These are phyloP conservation scores for Quercus suber DNA, from an alignment of 306 rosid genomes.

Conservation along the genomic window DNA sequence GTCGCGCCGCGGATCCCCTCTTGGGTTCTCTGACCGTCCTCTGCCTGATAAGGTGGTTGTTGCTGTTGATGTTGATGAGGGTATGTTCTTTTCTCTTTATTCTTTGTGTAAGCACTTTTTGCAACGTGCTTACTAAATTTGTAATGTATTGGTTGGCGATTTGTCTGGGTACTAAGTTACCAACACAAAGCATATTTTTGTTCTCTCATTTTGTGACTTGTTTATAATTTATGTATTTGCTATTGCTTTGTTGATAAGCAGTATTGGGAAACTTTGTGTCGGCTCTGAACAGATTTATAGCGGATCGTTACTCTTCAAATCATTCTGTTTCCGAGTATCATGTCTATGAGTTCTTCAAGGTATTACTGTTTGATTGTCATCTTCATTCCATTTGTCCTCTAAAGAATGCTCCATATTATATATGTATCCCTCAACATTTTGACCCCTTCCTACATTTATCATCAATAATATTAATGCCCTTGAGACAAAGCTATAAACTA, in stretches of 20 bases:
- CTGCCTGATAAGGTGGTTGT: conserved; percentile 53
- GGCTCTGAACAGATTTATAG: conserved; percentile 86
- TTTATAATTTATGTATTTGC: background rate
- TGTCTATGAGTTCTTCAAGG: conserved; percentile 95
- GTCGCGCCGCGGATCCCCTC: conserved; percentile 22
- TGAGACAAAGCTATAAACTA: background rate
- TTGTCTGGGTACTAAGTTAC: background rate
- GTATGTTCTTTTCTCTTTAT: conserved; percentile 31
- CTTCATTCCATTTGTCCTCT: background rate
- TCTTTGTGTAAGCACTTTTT: background rate
- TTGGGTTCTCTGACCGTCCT: conserved; percentile 32
- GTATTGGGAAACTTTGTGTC: conserved; percentile 90
- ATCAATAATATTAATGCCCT: background rate
- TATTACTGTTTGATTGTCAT: conserved; percentile 19
- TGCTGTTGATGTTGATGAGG: conserved; percentile 95
- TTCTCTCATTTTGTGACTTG: background rate
- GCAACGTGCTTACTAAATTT: background rate
- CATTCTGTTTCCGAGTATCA: conserved; percentile 85
- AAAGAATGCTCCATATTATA: no score
- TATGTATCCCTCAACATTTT: background rate
- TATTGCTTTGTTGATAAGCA: conserved; percentile 29
- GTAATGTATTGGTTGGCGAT: background rate
- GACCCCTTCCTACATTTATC: background rate
- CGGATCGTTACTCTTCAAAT: conserved; percentile 66
- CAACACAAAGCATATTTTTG: no score